Percentiles rank a stretch among this genome's conserved stretches.
These are phyloP conservation scores for Coemansia sp. DNA, from an alignment of 192 early-diverging fungal genomes.

Conservation along the genomic window DNA sequence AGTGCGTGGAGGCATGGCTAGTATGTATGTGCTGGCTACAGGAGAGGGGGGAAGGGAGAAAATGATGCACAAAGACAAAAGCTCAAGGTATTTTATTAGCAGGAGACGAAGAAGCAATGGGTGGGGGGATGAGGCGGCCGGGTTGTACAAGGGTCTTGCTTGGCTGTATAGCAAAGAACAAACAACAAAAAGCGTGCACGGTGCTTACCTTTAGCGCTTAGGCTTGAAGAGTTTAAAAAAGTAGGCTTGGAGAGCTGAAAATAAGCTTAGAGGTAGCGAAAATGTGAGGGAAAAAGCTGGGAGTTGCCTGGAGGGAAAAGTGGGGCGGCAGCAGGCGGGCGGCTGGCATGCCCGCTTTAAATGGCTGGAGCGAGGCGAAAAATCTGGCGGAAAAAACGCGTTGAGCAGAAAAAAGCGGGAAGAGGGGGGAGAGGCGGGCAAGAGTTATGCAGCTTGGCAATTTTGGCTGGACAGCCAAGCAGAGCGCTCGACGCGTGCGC, in stretches of 20 bases:
- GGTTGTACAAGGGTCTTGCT: background rate
- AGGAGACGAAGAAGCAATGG: background rate
- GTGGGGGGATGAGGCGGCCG: background rate
- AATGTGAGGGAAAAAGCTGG: conserved; percentile 18
- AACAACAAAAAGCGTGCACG: too few species aligned
- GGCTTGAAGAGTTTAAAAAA: background rate
- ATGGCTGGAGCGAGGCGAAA: conserved; percentile 18
- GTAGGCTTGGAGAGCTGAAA: conserved; percentile 8
- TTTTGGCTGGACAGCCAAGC: conserved; percentile 18
- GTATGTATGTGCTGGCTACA: conserved; percentile 1
- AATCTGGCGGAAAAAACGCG: conserved; percentile 10
- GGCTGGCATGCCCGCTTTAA: conserved; percentile 32
- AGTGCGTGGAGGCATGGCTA: conserved; percentile 30
- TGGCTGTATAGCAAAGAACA: background rate
- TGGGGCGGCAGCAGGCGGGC: conserved; percentile 13
- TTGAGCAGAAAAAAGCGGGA: conserved; percentile 1
- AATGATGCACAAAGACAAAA: background rate
- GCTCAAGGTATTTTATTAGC: background rate
- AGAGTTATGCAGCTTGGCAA: conserved; percentile 8
- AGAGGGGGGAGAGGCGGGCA: conserved; percentile 4
- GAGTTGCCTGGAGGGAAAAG: conserved; percentile 6
- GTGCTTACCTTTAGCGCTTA: conserved; percentile 19
- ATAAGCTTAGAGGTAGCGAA: conserved; percentile 3
- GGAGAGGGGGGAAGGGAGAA: background rate
- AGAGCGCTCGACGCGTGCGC: background rate